Percentiles rank a stretch among this genome's conserved stretches.
phyloP scores from a whole-genome alignment of 306 rosid genomes.

The Pyrus betulifolia region DNA sequence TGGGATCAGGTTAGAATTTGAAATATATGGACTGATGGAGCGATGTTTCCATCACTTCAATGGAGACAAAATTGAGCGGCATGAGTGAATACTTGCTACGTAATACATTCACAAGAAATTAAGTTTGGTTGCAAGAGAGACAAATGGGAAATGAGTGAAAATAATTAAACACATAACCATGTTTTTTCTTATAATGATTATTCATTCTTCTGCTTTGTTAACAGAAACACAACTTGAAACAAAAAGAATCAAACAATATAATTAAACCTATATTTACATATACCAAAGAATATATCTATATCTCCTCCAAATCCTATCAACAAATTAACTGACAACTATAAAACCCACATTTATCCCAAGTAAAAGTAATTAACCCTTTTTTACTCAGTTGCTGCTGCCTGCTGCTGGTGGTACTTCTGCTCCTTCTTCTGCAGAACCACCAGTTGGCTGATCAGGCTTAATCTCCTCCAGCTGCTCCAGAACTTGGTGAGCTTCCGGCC shows the following conservation, averaged over 20 bases:
- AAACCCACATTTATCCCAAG: neutral
- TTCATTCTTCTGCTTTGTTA: neutral
- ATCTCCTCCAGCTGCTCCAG: slow-evolving; percentile 68
- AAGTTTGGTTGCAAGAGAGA: neutral
- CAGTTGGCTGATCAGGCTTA: slow-evolving; percentile 42
- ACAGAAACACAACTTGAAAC: slow-evolving; percentile 18
- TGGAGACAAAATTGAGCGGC: too few relatives aligned
- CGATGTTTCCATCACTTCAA: too few relatives aligned
- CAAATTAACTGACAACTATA: neutral
- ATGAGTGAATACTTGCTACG: too few relatives aligned
- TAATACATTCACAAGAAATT: too few relatives aligned
- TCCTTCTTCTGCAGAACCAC: slow-evolving; percentile 33
- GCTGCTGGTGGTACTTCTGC: slow-evolving; percentile 18
- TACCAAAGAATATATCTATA: slow-evolving; percentile 22
- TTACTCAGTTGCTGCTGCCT: slow-evolving; percentile 22
- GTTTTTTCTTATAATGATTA: too few relatives aligned
- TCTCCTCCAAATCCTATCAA: neutral
- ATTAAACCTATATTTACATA: slow-evolving; percentile 24
- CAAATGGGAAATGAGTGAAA: neutral
- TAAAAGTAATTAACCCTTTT: neutral
- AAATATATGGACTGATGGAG: too few relatives aligned
- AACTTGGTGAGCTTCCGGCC: slow-evolving; percentile 77
- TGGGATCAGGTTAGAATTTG: too few relatives aligned
- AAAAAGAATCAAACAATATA: slow-evolving; percentile 10
- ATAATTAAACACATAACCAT: neutral